Evolutionary conservation across 208 protist species (phyloP).

Genomic region (Crithidia mellificae): DNA sequence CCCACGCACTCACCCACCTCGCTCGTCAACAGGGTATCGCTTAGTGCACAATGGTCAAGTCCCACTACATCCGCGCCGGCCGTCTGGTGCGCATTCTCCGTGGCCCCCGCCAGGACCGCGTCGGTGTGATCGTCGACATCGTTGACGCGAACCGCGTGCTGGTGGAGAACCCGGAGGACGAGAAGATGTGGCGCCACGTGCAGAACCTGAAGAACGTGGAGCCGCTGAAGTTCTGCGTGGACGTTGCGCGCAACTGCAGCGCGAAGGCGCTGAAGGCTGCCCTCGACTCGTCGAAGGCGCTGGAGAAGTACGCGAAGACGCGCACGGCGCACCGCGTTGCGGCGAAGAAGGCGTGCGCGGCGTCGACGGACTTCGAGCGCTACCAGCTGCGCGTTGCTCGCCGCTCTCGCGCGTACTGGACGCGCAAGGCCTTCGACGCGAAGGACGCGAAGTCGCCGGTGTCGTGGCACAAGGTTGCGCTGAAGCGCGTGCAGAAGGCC

Average conservation of each 20-base stretch:
- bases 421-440: slow-evolving; percentile 90
- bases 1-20: slow-evolving; percentile 10
- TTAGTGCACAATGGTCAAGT: slow-evolving; percentile 62
- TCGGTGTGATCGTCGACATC: slow-evolving; percentile 85
- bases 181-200: slow-evolving; percentile 91
- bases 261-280: slow-evolving; percentile 77
- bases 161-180: slow-evolving; percentile 87
- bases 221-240: slow-evolving; percentile 76
- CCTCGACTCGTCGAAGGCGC: slow-evolving; percentile 66
- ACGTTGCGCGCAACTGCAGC: slow-evolving; percentile 70
- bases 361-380: slow-evolving; percentile 90
- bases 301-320: slow-evolving; percentile 88
- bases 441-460: slow-evolving; percentile 88
- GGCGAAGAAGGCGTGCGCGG: slow-evolving; percentile 83
- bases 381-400: slow-evolving; percentile 91
- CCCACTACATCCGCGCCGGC: slow-evolving; percentile 56
- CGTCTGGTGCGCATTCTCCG: slow-evolving; percentile 68
- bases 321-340: slow-evolving; percentile 71
- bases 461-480: slow-evolving; percentile 88
- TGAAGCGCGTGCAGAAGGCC: slow-evolving; percentile 88
- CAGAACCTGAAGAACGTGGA: slow-evolving; percentile 89
- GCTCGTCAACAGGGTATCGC: slow-evolving; percentile 26
- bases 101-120: slow-evolving; percentile 61
- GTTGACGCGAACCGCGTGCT: slow-evolving; percentile 89
- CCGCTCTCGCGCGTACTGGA: slow-evolving; percentile 90